These are phyloP conservation scores for Sphaerobolus stellatus DNA, from an alignment of 1,284 basidiomycete genomes.

Conservation along the genomic window DNA sequence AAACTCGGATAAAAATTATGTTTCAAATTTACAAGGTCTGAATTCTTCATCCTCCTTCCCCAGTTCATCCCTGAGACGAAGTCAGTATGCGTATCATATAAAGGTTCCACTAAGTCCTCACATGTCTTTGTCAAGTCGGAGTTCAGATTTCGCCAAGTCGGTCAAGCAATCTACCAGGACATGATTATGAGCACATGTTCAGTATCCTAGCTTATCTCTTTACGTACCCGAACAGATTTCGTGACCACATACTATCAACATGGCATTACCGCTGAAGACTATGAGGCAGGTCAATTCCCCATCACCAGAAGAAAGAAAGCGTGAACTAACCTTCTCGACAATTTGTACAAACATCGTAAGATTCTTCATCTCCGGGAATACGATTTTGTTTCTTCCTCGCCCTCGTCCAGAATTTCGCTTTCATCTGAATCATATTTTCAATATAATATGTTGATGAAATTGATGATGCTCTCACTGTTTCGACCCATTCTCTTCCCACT, in stretches of 20 bases:
- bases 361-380: background rate
- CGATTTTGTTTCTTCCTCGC: constrained; percentile 6
- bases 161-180: constrained; percentile 10
- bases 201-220: background rate
- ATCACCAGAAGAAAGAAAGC: background rate
- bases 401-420: constrained; percentile 25
- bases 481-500: constrained; percentile 58
- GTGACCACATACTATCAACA: constrained; percentile 11
- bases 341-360: background rate
- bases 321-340: constrained; percentile 6
- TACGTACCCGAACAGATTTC: constrained; percentile 5
- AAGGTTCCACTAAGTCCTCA: background rate
- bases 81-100: background rate
- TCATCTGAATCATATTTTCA: constrained; percentile 31
- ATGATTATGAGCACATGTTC: background rate
- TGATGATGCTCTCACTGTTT: constrained; percentile 36
- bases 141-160: constrained; percentile 9
- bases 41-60: constrained; percentile 20
- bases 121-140: constrained; percentile 9
- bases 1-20: background rate
- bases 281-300: background rate
- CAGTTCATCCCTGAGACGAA: background rate
- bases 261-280: constrained; percentile 10
- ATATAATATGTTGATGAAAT: background rate
- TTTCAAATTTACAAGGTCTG: constrained; percentile 50